phyloP scores from a whole-genome alignment of 768 basidiomycete species.

The Podaxis sp. region DNA sequence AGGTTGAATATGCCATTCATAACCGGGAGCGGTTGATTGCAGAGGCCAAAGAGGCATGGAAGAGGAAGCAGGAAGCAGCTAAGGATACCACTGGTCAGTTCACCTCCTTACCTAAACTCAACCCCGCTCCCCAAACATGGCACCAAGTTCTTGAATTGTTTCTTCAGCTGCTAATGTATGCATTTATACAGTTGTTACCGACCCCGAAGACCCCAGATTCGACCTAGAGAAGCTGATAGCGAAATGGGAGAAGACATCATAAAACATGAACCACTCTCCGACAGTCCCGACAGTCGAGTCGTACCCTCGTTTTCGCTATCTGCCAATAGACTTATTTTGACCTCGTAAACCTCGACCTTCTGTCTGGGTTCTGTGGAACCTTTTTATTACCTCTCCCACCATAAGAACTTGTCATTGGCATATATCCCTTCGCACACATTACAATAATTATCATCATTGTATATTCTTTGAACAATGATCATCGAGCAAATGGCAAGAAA shows the following conservation, averaged over 20 bases:
- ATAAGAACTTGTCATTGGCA: slow-evolving; percentile 2
- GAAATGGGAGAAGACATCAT: slow-evolving; percentile 71
- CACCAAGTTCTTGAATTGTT: background rate
- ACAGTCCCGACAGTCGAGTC: slow-evolving; percentile 11
- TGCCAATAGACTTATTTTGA: slow-evolving; percentile 20
- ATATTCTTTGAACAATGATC: background rate
- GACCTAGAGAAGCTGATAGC: slow-evolving; percentile 89
- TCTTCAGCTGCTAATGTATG: background rate
- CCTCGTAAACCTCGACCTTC: background rate
- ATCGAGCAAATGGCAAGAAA: background rate
- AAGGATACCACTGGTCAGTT: slow-evolving; percentile 56
- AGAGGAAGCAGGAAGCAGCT: slow-evolving; percentile 60
- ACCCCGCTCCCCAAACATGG: background rate
- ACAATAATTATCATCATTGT: background rate
- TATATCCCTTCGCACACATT: slow-evolving; percentile 4
- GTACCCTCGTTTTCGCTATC: slow-evolving; percentile 7
- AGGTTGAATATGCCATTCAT: slow-evolving; percentile 68
- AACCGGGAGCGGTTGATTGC: slow-evolving; percentile 72
- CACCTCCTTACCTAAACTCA: background rate
- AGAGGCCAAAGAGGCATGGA: slow-evolving; percentile 89
- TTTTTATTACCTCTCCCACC: background rate
- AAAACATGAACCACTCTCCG: slow-evolving; percentile 22
- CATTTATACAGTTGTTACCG: slow-evolving; percentile 65
- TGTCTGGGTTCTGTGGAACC: background rate
- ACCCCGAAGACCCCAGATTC: slow-evolving; percentile 94